Base-by-base conservation (phyloP, 2,329 filamentous ascomycete genomes). In the Alternaria sp. region DNA sequence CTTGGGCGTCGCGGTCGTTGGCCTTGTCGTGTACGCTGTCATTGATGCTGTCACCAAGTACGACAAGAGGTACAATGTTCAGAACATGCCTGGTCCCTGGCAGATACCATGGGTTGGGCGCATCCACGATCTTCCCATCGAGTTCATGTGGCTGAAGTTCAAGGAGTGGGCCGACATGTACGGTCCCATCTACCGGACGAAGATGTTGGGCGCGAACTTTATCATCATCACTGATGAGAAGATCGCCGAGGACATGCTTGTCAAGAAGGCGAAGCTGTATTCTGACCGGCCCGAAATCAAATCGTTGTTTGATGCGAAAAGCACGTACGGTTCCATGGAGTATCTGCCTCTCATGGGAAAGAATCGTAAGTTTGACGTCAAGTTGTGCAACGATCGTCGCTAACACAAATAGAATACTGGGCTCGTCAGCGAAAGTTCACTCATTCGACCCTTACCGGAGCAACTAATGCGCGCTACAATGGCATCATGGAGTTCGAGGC, bases 291-390 rank as follows among this genome's bases (percentile, higher is more conserved):
- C 82, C n/a, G 72, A 77, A 54, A 80, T 85, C 48, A 78, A 78
- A 58, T 84, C 82, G 0, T 68, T 85, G 31, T 82, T 84, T 55
- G 83, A 85, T 67, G 81, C 83, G 0, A 85, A 86, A 72, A 84
- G 82, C 61, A 82, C 80, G 1, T 65, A 81, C 68, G 83, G 83
- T 3, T 84, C 83, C 1, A 84, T 84, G 83, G 83, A 84, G 56
- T 85, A 85, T 56, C 76, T 85, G 2, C 83, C 83, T 4, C 67
- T 85, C 40, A 85, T 85, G 83, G 83, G 83, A 46, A 82, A 80
- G 71, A 85, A 85, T 62, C 76, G 83, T 84, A 73, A 71, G 82
- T 68, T n/a, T 17, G 8, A 5, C 17, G 4, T 13, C 13, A 4
- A 34, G 14, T 5, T 10, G 10, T 39, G 11, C 4, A 10, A 13